phyloP scores from a whole-genome alignment of 371 early-diverging fungal species.

The Mucor mucedo region DNA sequence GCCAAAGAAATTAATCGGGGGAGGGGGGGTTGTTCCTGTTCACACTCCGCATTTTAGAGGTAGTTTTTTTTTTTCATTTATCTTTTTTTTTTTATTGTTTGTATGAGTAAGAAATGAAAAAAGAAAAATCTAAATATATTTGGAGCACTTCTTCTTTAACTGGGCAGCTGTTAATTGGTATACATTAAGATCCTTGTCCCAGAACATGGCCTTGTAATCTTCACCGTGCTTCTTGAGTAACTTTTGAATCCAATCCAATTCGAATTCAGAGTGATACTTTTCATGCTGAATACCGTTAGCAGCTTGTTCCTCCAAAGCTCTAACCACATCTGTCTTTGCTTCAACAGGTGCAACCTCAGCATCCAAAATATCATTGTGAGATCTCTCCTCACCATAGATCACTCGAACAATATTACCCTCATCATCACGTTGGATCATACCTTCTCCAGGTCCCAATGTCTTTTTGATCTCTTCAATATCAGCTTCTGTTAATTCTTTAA shows the following conservation, averaged over 20 bases:
- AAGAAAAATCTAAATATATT: conserved; percentile 21
- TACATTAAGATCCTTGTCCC: conserved; percentile 83
- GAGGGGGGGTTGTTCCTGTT: too few species aligned
- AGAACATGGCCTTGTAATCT: conserved; percentile 87
- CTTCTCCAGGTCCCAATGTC: conserved; percentile 66
- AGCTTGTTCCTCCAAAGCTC: conserved; percentile 65
- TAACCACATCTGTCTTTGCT: conserved; percentile 71
- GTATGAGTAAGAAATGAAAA: background rate
- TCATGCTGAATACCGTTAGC: conserved; percentile 53
- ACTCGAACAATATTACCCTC: conserved; percentile 79
- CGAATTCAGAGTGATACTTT: conserved; percentile 69
- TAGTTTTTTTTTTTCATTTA: too few species aligned
- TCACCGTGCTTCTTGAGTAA: conserved; percentile 81
- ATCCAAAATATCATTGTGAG: conserved; percentile 65
- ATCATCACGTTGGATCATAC: conserved; percentile 84
- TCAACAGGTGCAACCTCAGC: conserved; percentile 53
- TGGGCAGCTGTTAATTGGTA: conserved; percentile 84
- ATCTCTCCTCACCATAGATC: conserved; percentile 65
- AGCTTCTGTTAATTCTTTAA: conserved; percentile 57
- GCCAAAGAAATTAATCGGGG: too few species aligned
- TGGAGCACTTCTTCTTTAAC: conserved; percentile 67
- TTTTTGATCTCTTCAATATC: conserved; percentile 55
- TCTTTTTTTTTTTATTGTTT: background rate
- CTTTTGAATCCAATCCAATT: conserved; percentile 64
- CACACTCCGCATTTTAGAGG: too few species aligned